Evolutionary conservation across 768 basidiomycete genomes (phyloP).

Genomic region (Tulasnella sp.): DNA sequence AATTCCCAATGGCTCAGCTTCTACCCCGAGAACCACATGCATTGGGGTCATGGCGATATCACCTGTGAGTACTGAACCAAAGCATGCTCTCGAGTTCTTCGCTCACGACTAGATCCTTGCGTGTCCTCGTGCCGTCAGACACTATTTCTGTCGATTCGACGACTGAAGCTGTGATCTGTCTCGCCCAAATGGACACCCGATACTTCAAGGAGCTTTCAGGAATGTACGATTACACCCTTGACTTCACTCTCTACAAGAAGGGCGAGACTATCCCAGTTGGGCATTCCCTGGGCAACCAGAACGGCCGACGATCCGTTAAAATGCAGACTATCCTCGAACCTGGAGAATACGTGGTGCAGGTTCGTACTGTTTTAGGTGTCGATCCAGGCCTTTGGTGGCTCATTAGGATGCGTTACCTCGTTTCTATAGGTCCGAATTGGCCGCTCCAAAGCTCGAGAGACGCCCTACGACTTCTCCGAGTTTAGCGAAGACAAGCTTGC

Average conservation of each 20-base stretch:
- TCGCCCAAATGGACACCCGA: slow-evolving; percentile 45
- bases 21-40: slow-evolving; percentile 35
- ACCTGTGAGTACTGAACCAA: slow-evolving; percentile 37
- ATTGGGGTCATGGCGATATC: slow-evolving; percentile 49
- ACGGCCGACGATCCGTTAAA: slow-evolving; percentile 27
- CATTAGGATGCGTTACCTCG: not conserved
- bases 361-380: slow-evolving; percentile 16
- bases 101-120: not conserved
- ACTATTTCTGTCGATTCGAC: slow-evolving; percentile 39
- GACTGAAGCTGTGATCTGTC: slow-evolving; percentile 42
- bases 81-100: not conserved
- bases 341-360: slow-evolving; percentile 33
- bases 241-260: slow-evolving; percentile 45
- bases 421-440: not conserved
- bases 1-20: slow-evolving; percentile 45
- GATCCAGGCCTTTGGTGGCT: not conserved
- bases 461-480: not conserved
- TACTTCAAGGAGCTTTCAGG: slow-evolving; percentile 45
- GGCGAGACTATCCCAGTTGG: slow-evolving; percentile 32
- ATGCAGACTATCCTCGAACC: slow-evolving; percentile 25
- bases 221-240: slow-evolving; percentile 40
- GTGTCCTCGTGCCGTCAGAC: slow-evolving; percentile 30
- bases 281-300: slow-evolving; percentile 24
- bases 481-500: slow-evolving; percentile 19
- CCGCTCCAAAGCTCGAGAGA: not conserved